These are phyloP conservation scores for Phyllosticta capitalensis DNA, from an alignment of 2,329 filamentous ascomycete species.

Conservation along the genomic window DNA sequence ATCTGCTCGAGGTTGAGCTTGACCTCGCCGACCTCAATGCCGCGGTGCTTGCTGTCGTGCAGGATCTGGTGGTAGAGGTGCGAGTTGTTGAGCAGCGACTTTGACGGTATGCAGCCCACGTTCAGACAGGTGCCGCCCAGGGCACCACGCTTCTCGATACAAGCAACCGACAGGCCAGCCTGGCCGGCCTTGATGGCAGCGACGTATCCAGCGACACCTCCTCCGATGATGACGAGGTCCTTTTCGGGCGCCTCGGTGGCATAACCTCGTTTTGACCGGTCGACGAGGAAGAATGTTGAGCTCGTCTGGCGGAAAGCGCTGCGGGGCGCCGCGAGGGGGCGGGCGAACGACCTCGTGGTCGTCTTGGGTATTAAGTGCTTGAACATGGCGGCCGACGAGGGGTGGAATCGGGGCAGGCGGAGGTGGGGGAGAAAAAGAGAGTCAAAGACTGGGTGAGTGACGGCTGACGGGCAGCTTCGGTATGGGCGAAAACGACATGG, in stretches of 20 bases:
- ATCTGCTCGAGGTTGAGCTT: constrained; percentile 90
- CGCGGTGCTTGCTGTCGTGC: constrained; percentile 93
- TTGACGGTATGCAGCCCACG: constrained; percentile 98
- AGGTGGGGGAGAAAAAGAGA: constrained; percentile 12
- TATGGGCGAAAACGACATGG: constrained; percentile 3
- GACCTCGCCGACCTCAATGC: constrained; percentile 94
- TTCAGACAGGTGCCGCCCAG: constrained; percentile 97
- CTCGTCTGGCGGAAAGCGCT: constrained; percentile 27
- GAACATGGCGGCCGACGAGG: constrained; percentile 37
- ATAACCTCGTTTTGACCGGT: constrained; percentile 45
- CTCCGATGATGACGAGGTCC: constrained; percentile 94
- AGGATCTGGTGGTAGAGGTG: constrained; percentile 95
- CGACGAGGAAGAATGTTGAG: constrained; percentile 38
- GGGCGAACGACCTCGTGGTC: constrained; percentile 33
- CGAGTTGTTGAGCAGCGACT: constrained; percentile 99
- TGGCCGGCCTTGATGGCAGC: constrained; percentile 98
- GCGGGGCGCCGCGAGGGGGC: constrained; percentile 22
- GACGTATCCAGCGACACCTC: constrained; percentile 96
- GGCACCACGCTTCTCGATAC: constrained; percentile 94
- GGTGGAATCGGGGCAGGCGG: constrained; percentile 16
- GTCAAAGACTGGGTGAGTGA: background rate
- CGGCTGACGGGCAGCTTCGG: background rate
- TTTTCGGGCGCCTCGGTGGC: constrained; percentile 64
- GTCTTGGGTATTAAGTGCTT: constrained; percentile 42
- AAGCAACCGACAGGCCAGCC: constrained; percentile 91